A percentile compares a stretch with the other conserved stretches of the same genome.
Evolutionary conservation across 1,139 yeast species (phyloP).

Genomic region (Saccharomyces hybrid): DNA sequence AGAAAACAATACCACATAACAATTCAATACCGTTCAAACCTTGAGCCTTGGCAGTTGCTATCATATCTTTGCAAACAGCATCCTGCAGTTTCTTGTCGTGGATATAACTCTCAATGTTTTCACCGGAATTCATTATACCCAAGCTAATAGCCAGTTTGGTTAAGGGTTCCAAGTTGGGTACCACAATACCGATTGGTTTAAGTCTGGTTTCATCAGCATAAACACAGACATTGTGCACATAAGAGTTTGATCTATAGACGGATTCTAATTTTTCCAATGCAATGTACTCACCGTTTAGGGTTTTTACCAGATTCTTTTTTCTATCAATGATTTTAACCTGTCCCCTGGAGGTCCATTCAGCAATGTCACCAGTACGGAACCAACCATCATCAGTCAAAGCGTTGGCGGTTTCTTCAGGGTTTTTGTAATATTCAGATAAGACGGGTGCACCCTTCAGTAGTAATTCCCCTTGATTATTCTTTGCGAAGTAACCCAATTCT

Average conservation of each 20-base stretch:
- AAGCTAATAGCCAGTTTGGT: constrained; percentile 50
- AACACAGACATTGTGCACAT: constrained; percentile 77
- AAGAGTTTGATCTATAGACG: constrained; percentile 71
- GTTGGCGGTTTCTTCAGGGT: constrained; percentile 69
- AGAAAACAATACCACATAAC: constrained; percentile 66
- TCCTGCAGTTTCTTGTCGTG: constrained; percentile 50
- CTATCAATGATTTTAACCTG: constrained; percentile 82
- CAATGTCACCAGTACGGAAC: constrained; percentile 97
- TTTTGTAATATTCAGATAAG: constrained; percentile 70
- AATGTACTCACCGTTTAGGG: constrained; percentile 93
- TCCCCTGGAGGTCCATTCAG: constrained; percentile 83
- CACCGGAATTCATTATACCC: constrained; percentile 43
- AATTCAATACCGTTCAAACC: constrained; percentile 85
- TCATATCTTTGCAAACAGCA: constrained; percentile 51
- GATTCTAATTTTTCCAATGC: constrained; percentile 91
- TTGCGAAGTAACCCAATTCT: constrained; percentile 88
- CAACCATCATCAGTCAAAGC: constrained; percentile 74
- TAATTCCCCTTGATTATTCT: constrained; percentile 89
- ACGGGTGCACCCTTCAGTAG: constrained; percentile 70
- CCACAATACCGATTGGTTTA: constrained; percentile 86
- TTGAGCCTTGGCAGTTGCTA: constrained; percentile 72
- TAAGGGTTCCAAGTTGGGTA: constrained; percentile 68
- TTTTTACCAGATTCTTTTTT: constrained; percentile 92
- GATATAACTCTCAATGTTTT: constrained; percentile 46
- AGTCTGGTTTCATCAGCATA: constrained; percentile 83